Percentiles rank a stretch among this genome's conserved stretches.
These are phyloP conservation scores for Ophiostoma populinum DNA, from an alignment of 2,329 filamentous ascomycete species.

Conservation along the genomic window DNA sequence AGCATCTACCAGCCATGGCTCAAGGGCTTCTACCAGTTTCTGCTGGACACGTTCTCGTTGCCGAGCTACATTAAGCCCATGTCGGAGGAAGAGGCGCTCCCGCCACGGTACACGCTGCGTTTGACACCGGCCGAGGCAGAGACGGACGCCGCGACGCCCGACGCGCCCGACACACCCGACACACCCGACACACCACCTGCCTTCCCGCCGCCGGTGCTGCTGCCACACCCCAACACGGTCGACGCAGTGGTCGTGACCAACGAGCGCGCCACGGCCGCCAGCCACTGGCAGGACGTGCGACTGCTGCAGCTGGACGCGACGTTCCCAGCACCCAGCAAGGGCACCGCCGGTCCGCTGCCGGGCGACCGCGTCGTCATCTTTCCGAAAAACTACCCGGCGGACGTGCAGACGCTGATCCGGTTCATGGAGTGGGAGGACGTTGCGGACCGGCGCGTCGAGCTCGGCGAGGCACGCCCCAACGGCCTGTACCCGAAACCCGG, in stretches of 20 bases:
- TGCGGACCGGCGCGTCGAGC: conserved; percentile 55
- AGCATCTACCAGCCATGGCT: conserved; percentile 69
- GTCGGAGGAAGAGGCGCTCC: conserved; percentile 53
- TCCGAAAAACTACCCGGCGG: conserved; percentile 69
- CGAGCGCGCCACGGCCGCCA: conserved; percentile 50
- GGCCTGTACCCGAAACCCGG: conserved; percentile 11
- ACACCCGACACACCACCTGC: conserved; percentile 4
- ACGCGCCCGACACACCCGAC: neutral
- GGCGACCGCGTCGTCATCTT: conserved; percentile 70
- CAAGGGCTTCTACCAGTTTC: conserved; percentile 43
- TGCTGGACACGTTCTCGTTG: conserved; percentile 53
- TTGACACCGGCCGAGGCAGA: conserved; percentile 3
- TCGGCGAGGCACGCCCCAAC: conserved; percentile 12
- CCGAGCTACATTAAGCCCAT: conserved; percentile 51
- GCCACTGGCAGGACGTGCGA: conserved; percentile 91
- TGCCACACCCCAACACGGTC: conserved; percentile 41
- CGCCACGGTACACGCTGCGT: conserved; percentile 46
- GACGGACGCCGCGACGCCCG: neutral
- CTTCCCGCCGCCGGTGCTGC: conserved; percentile 18
- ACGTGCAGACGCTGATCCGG: conserved; percentile 62
- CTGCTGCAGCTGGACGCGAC: conserved; percentile 45
- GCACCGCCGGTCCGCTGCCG: conserved; percentile 30
- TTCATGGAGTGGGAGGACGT: conserved; percentile 62
- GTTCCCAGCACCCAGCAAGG: conserved; percentile 9
- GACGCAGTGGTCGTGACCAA: conserved; percentile 47